Conservation (phyloP, 345 rosid genomes). For the Atalantia buxifolia region DNA sequence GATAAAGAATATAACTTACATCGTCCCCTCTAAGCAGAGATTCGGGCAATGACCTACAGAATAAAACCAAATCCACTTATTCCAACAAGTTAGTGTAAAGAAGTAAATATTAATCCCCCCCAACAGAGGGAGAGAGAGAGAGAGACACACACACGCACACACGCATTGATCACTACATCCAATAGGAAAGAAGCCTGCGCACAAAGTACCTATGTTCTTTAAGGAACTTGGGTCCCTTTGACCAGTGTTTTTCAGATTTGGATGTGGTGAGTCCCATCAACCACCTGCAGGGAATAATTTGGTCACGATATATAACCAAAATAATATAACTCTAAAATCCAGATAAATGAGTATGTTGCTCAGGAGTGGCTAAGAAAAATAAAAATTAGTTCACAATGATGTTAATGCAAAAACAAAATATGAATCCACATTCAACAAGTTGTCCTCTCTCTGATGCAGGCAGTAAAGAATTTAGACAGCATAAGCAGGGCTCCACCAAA, state of each 20-base stretch:
- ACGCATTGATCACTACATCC: neutral
- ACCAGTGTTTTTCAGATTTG: conserved; percentile 27
- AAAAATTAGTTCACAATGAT: neutral
- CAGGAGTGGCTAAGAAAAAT: neutral
- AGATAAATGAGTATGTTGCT: neutral
- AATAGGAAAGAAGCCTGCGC: neutral
- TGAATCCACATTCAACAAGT: neutral
- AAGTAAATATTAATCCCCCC: neutral
- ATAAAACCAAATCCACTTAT: conserved; percentile 10
- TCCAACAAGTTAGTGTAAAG: neutral
- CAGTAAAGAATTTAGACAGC: neutral
- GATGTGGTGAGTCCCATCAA: conserved; percentile 54
- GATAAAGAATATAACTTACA: conserved; percentile 41
- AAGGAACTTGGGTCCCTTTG: conserved; percentile 37
- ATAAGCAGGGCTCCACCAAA: neutral
- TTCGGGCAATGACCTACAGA: conserved; percentile 58
- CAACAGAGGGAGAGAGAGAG: too few species aligned
- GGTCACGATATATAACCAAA: neutral
- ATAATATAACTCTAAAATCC: neutral
- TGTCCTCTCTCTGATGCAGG: neutral
- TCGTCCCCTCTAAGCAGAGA: conserved; percentile 80
- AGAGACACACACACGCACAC: too few species aligned
- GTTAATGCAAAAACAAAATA: neutral
- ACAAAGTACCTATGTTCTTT: conserved; percentile 35
- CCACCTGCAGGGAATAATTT: conserved; percentile 49